Evolutionary conservation across 805 yeast genomes (phyloP).

Genomic region (Hanseniaspora lachancei): DNA sequence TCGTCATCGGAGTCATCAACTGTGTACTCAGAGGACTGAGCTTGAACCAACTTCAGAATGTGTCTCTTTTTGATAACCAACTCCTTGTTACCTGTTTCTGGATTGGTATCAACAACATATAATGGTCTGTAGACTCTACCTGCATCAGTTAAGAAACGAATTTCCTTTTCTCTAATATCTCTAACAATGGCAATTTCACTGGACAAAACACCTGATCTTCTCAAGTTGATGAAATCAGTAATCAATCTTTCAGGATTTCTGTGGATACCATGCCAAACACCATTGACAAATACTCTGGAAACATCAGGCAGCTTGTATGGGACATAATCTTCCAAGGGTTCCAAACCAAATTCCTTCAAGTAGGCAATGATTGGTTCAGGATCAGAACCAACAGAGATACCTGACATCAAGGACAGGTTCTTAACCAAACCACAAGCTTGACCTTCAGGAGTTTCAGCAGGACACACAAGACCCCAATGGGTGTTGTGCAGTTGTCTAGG

Average conservation of each 20-base stretch:
- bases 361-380: constrained; percentile 86
- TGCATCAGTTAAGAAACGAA: constrained; percentile 93
- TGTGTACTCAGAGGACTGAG: constrained; percentile 42
- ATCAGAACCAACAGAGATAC: constrained; percentile 96
- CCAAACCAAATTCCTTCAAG: constrained; percentile 99
- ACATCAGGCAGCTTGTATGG: constrained; percentile 86
- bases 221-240: constrained; percentile 75
- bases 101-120: constrained; percentile 82
- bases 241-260: constrained; percentile 89
- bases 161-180: constrained; percentile 92
- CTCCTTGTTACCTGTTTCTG: constrained; percentile 49
- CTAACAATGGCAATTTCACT: constrained; percentile 94
- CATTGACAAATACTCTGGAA: constrained; percentile 90
- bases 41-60: constrained; percentile 52
- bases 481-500: constrained; percentile 99
- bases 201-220: constrained; percentile 90
- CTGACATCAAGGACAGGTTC: constrained; percentile 89
- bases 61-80: constrained; percentile 77
- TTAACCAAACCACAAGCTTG: constrained; percentile 99
- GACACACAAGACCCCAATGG: constrained; percentile 99
- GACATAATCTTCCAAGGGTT: constrained; percentile 87
- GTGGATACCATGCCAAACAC: constrained; percentile 99
- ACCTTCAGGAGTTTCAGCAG: constrained; percentile 99
- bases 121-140: constrained; percentile 96
- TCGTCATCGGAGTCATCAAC: constrained; percentile 37